phyloP scores from a whole-genome alignment of 495 filamentous ascomycete genomes.

The Lophiotrema nucula region DNA sequence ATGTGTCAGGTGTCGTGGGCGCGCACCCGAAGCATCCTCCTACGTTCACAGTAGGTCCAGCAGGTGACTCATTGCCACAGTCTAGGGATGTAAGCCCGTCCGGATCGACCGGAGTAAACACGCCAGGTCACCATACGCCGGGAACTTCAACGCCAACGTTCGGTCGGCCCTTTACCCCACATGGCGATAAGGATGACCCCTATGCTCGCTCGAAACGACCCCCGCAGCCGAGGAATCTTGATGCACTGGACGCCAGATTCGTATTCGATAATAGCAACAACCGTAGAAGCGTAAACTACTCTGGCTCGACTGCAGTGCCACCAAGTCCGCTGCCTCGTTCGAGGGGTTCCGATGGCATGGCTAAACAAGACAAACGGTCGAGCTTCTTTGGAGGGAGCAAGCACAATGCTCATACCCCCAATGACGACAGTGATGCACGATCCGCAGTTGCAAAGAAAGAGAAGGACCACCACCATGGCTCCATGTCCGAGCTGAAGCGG shows the following conservation, averaged over 20 bases:
- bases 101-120: slow-evolving; percentile 57
- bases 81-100: slow-evolving; percentile 59
- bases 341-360: slow-evolving; percentile 10
- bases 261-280: slow-evolving; percentile 67
- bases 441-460: slow-evolving; percentile 29
- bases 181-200: slow-evolving; percentile 81
- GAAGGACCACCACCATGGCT: slow-evolving; percentile 70
- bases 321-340: slow-evolving; percentile 43
- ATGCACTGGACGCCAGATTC: slow-evolving; percentile 77
- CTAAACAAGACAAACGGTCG: slow-evolving; percentile 48
- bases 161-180: slow-evolving; percentile 67
- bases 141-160: slow-evolving; percentile 43
- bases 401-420: slow-evolving; percentile 45
- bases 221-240: slow-evolving; percentile 65
- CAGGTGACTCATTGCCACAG: slow-evolving; percentile 61
- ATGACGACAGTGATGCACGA: slow-evolving; percentile 24
- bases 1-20: slow-evolving; percentile 43
- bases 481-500: slow-evolving; percentile 90
- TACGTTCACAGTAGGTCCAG: slow-evolving; percentile 70
- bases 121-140: slow-evolving; percentile 44
- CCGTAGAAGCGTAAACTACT: slow-evolving; percentile 45
- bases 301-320: slow-evolving; percentile 40
- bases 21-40: slow-evolving; percentile 59
- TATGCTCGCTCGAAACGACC: slow-evolving; percentile 81
- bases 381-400: slow-evolving; percentile 45